A percentile compares a stretch with the other conserved stretches of the same genome.
Conservation (phyloP, 1,139 yeast genomes). For the Scheffersomyces illinoinensis region DNA sequence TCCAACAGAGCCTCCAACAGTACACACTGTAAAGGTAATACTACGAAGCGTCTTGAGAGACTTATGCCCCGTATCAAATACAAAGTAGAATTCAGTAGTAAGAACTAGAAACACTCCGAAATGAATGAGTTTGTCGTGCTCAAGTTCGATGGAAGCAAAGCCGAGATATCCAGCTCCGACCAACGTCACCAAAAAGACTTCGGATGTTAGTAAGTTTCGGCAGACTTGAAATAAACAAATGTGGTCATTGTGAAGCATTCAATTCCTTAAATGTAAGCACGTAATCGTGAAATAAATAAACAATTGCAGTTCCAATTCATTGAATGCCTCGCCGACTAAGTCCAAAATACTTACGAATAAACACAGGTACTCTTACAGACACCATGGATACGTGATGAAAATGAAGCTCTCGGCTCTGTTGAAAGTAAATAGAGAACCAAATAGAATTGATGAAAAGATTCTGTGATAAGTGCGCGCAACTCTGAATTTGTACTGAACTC, state of each 20-base stretch:
- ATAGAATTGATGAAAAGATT: no score
- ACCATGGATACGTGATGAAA: not conserved
- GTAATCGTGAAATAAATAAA: not conserved
- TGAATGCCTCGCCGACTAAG: not conserved
- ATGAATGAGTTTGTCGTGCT: constrained; percentile 58
- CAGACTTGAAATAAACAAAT: not conserved
- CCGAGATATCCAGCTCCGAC: constrained; percentile 48
- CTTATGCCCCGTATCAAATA: constrained; percentile 42
- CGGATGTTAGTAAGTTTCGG: constrained; percentile 10
- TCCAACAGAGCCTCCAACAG: constrained; percentile 45
- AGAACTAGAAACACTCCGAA: constrained; percentile 49
- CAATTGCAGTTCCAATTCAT: not conserved
- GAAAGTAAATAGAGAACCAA: not conserved
- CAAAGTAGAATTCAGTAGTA: constrained; percentile 56
- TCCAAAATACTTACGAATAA: not conserved
- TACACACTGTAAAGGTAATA: constrained; percentile 46
- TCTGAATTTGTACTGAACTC: not conserved
- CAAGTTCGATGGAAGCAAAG: constrained; percentile 46
- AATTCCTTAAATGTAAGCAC: not conserved
- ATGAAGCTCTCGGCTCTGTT: not conserved
- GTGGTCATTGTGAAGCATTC: not conserved
- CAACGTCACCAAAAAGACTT: constrained; percentile 19
- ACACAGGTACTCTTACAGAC: not conserved
- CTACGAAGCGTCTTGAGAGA: constrained; percentile 38
- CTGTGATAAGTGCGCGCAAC: not conserved